A percentile compares a stretch with the other conserved stretches of the same genome.
Conservation (phyloP, 768 basidiomycete species). For the Nevesoporus exiguus region DNA sequence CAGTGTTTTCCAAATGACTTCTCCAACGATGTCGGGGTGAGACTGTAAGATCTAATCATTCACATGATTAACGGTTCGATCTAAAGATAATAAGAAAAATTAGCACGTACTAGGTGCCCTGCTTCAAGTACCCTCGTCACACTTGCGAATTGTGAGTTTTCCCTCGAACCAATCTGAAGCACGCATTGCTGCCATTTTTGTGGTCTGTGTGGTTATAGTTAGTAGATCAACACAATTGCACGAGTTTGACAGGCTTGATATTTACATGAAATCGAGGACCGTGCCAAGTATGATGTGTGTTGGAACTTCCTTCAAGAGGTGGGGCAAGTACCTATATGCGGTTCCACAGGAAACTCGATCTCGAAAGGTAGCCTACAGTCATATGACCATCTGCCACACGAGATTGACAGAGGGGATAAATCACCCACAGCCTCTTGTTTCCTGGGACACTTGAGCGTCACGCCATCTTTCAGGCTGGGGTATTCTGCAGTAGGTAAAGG, state of each 20-base stretch:
- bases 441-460: constrained; percentile 2
- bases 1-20: too few relatives aligned
- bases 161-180: not conserved
- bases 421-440: not conserved
- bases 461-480: not conserved
- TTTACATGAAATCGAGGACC: not conserved
- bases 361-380: not conserved
- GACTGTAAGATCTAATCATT: not conserved
- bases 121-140: not conserved
- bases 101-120: not conserved
- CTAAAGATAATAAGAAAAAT: not conserved
- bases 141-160: not conserved
- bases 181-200: not conserved
- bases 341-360: not conserved
- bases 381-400: not conserved
- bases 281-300: not conserved
- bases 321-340: not conserved
- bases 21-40: too few relatives aligned
- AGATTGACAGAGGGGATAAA: not conserved
- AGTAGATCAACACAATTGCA: not conserved
- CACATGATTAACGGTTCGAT: not conserved
- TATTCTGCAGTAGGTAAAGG: constrained; percentile 2
- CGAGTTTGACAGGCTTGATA: too few relatives aligned
- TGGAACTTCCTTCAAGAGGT: not conserved
- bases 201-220: not conserved